Evolutionary conservation across 495 filamentous ascomycete species (phyloP).

Genomic region (Penicillium cinerascens): DNA sequence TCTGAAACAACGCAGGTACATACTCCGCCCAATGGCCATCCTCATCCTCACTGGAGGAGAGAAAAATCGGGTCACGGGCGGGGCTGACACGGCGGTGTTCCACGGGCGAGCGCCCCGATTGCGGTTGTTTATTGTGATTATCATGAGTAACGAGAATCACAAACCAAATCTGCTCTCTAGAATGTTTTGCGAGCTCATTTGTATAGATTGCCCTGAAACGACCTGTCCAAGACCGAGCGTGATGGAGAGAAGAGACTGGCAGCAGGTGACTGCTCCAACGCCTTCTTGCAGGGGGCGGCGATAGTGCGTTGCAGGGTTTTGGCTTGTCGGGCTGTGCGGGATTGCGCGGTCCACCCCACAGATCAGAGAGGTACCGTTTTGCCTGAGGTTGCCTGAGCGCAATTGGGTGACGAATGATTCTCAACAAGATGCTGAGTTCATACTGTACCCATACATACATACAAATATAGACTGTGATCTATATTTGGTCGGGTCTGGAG

Average conservation of each 20-base stretch:
- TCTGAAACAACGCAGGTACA: no score
- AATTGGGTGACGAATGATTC: no score
- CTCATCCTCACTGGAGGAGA: no score
- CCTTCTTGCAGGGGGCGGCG: background rate
- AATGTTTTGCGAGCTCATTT: background rate
- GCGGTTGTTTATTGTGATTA: conserved; percentile 26
- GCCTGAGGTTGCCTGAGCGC: no score
- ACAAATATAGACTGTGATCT: no score
- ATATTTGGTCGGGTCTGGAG: no score
- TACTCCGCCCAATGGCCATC: no score
- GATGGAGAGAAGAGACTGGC: no score
- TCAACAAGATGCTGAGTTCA: no score
- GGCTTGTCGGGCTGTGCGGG: no score
- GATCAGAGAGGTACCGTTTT: conserved; percentile 5
- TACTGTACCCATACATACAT: conserved; percentile 1
- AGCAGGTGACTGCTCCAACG: no score
- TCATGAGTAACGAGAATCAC: background rate
- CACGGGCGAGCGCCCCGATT: conserved; percentile 14
- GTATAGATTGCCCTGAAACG: background rate
- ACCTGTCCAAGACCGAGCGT: background rate
- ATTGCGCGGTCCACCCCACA: conserved; percentile 18
- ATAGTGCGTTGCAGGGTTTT: background rate
- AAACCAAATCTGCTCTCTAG: background rate
- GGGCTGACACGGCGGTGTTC: conserved; percentile 9
- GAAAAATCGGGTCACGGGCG: no score